Base-by-base conservation (phyloP, 176 grass and related monocot species). In the Elymus sibiricus region DNA sequence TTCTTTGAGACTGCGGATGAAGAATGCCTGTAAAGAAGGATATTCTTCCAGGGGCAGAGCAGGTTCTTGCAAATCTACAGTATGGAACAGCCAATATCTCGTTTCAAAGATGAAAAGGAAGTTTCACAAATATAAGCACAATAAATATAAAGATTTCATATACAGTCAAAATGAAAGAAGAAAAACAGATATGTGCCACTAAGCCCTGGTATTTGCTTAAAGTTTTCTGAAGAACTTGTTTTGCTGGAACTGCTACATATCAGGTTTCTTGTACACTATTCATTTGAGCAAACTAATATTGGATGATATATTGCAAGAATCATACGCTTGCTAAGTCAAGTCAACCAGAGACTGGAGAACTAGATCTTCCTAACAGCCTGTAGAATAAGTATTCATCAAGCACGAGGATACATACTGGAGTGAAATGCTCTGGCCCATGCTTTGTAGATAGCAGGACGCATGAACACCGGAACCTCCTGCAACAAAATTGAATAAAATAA, bases 351-450 rank as follows among this genome's bases (percentile, higher is more conserved):
- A 13, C 3, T 9, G 7, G 9, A 15, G 42, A 56, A 70, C 0
- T 29, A 26, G 35, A 21, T 27, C 32, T 70, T 6, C 16, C 72
- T 38, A 34, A 51, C 59, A 25, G 53, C 15, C 7, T 64, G 44
- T 14, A 56, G 81, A 13, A 13, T 26, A 58, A 70, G 70, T 68
- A 85, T 31, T 28, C 8, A 77, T 27, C 19, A 37, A 32, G n/a
- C 22, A 70, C 39, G 37, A 76, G 28, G 46, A 76, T 27, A 37
- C 63, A 70, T 88, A 98, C 95, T 70, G 43, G 89, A 90, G 84
- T 93, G 93, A 81, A 98, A 95, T 62, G 95, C 93, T 80, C 93
- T 82, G 71, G 93, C 85, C 95, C 91, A 95, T 88, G 87, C 65
- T 79, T 87, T 95, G 77, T 93, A 93, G 64, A 95, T 64, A 76